Percentiles rank a stretch among this genome's conserved stretches.
Conservation (phyloP, 2,329 filamentous ascomycete genomes). For the Paecilomyces fulvus region DNA sequence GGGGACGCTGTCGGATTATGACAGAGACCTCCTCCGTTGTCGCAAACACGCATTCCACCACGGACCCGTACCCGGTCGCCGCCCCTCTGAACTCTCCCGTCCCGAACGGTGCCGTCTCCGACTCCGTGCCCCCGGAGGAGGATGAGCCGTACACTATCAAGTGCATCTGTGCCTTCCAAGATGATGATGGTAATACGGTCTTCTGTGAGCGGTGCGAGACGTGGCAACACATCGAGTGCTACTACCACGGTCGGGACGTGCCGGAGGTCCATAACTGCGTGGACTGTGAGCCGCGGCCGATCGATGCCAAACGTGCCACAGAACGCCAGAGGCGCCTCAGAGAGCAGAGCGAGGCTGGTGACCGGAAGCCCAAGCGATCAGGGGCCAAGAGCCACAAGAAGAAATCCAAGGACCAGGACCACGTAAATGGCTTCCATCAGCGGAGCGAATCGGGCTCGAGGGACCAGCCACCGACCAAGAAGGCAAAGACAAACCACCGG, state of each 20-base stretch:
- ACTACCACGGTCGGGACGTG: constrained; percentile 71
- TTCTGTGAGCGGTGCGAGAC: constrained; percentile 93
- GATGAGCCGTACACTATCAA: constrained; percentile 73
- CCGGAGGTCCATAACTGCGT: constrained; percentile 77
- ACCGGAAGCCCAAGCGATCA: constrained; percentile 66
- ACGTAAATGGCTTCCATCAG: constrained; percentile 58
- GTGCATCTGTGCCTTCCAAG: constrained; percentile 88
- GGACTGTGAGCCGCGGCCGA: constrained; percentile 70
- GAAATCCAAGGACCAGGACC: constrained; percentile 66
- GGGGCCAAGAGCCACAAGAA: constrained; percentile 80
- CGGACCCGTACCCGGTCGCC: constrained; percentile 39
- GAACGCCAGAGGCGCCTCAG: constrained; percentile 61
- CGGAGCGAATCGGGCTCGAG: constrained; percentile 48
- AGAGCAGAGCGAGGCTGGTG: constrained; percentile 49
- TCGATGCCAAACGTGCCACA: constrained; percentile 67
- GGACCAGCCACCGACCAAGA: constrained; percentile 59
- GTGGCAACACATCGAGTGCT: constrained; percentile 98
- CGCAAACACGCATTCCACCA: constrained; percentile 41
- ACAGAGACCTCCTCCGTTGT: constrained; percentile 43
- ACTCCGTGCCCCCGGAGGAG: constrained; percentile 34
- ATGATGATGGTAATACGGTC: constrained; percentile 96
- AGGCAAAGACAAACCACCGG: constrained; percentile 73
- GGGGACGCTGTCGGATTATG: constrained; percentile 46
- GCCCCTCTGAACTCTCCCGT: constrained; percentile 34
- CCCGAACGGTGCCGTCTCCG: constrained; percentile 34